Percentiles rank a stretch among this genome's conserved stretches.
Evolutionary conservation across 169 alveolate genomes (phyloP).

Genomic region (Prorocentrum cordatum): DNA sequence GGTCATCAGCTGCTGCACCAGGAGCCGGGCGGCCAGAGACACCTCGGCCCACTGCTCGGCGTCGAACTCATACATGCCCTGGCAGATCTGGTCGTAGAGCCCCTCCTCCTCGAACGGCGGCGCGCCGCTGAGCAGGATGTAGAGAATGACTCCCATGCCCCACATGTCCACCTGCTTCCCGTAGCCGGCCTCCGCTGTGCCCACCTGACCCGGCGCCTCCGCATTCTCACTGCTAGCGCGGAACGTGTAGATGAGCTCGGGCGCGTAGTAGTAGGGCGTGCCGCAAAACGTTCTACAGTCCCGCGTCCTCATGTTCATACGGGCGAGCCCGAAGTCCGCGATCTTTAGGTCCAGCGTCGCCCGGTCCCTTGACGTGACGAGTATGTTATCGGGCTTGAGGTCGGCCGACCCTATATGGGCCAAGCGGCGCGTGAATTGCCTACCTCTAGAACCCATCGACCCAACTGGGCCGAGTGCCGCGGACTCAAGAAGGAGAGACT

Average conservation of each 20-base stretch:
- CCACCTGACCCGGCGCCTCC: background rate
- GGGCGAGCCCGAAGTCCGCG: background rate
- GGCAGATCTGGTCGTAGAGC: background rate
- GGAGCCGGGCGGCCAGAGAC: background rate
- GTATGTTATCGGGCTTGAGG: slow-evolving; percentile 1
- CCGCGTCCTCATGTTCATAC: background rate
- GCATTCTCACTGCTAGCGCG: background rate
- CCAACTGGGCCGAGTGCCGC: too few species aligned
- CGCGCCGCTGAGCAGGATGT: slow-evolving; percentile 20
- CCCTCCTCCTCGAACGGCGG: slow-evolving; percentile 6
- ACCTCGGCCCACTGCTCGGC: slow-evolving; percentile 18
- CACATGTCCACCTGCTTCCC: slow-evolving; percentile 16
- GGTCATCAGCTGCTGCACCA: slow-evolving; percentile 1
- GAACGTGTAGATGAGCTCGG: background rate
- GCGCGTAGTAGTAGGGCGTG: background rate
- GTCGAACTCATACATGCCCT: background rate
- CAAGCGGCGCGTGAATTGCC: too few species aligned
- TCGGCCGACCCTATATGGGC: too few species aligned
- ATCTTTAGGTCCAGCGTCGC: background rate
- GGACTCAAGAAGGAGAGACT: too few species aligned
- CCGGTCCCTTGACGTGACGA: background rate
- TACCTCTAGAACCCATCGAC: too few species aligned
- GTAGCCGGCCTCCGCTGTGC: background rate
- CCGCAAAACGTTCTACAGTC: background rate
- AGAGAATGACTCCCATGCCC: background rate